Evolutionary conservation across 225 moss, liverwort and hornwort genomes (phyloP).

Genomic region (Sphagnum contortum): DNA sequence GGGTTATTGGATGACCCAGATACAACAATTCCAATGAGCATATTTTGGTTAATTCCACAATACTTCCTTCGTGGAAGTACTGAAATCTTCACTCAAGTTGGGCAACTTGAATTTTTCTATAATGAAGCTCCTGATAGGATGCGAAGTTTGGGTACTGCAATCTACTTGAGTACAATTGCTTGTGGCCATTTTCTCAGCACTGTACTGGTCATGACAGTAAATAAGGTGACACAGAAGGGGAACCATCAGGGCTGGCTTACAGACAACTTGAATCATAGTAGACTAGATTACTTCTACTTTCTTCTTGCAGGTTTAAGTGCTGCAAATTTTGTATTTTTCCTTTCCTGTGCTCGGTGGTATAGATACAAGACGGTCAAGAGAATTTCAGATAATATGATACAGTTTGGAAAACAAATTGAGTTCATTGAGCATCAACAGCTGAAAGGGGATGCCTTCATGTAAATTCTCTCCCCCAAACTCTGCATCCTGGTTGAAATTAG

Average conservation of each 20-base stretch:
- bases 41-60: constrained; percentile 69
- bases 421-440: too few species aligned
- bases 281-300: constrained; percentile 32
- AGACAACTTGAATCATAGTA: constrained; percentile 28
- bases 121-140: constrained; percentile 58
- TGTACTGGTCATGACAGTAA: constrained; percentile 28
- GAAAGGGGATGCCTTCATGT: too few species aligned
- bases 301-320: constrained; percentile 30
- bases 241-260: constrained; percentile 30
- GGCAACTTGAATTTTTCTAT: constrained; percentile 62
- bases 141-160: constrained; percentile 54
- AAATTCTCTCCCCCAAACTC: too few species aligned
- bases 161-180: constrained; percentile 45
- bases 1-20: constrained; percentile 18
- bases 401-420: too few species aligned
- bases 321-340: constrained; percentile 23
- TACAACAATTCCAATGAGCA: constrained; percentile 24
- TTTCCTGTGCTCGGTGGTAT: constrained; percentile 20
- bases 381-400: too few species aligned
- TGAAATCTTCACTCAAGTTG: constrained; percentile 54
- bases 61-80: constrained; percentile 50
- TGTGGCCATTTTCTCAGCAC: constrained; percentile 39
- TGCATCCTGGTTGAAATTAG: too few species aligned
- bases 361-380: constrained; percentile 8
- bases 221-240: constrained; percentile 16